Conservation (phyloP, 768 basidiomycete species). For the Pulveroboletus frians region DNA sequence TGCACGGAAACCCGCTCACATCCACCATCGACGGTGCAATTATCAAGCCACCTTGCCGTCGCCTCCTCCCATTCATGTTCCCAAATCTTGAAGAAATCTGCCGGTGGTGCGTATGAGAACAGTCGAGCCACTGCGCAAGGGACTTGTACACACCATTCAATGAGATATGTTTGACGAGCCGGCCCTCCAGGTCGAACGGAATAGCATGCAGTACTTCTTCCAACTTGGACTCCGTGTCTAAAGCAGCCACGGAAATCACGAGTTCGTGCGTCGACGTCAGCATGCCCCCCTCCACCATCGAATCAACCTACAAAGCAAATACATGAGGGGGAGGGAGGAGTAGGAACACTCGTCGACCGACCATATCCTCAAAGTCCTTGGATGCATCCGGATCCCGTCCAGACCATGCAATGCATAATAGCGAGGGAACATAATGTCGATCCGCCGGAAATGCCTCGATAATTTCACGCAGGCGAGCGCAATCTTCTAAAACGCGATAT, state of each 20-base stretch:
- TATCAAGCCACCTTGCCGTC: constrained; percentile 16
- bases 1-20: constrained; percentile 35
- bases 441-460: constrained; percentile 48
- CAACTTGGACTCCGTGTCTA: constrained; percentile 57
- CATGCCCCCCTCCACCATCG: constrained; percentile 41
- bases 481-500: constrained; percentile 69
- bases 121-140: neutral
- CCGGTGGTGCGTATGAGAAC: neutral
- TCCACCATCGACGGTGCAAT: constrained; percentile 33
- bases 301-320: constrained; percentile 40
- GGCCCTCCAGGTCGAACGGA: constrained; percentile 53
- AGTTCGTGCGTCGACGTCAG: constrained; percentile 42
- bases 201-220: constrained; percentile 36
- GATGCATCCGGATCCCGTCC: constrained; percentile 37
- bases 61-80: constrained; percentile 22
- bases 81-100: constrained; percentile 26
- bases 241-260: constrained; percentile 44
- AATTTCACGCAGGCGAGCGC: constrained; percentile 62
- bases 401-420: constrained; percentile 60
- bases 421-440: constrained; percentile 57
- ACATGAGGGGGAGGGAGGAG: neutral
- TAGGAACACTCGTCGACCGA: constrained; percentile 22
- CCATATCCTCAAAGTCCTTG: constrained; percentile 59
- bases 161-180: constrained; percentile 43
- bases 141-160: constrained; percentile 42